Evolutionary conservation across 768 basidiomycete species (phyloP), one percentile per base, ranked within the genome.

Genomic region (Calvatia gigantea): DNA sequence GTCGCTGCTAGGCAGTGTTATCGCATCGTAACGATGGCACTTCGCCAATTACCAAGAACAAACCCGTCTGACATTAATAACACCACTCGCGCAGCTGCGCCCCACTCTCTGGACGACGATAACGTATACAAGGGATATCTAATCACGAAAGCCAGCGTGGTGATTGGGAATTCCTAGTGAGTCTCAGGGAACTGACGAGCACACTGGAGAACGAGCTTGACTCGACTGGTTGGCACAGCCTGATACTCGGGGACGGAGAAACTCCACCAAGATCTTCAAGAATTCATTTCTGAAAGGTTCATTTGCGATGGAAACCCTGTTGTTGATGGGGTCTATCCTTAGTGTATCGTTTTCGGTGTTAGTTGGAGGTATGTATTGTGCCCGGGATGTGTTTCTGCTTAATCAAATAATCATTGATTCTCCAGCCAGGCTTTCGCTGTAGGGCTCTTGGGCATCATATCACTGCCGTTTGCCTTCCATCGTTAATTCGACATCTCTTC

Each of bases 101-200:
- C 65, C 2, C 65, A 62, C 45, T 32, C 44, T 14, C 35, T 58
- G 21, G 56, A 54, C 15, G 42, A 64, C 29, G 70, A 75, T 23
- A 69, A 73, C 46, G 63, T 68, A 12, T 73, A 69, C 47, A 64
- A 67, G 32, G 72, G 72, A 3, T 72, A 70, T 56, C 63, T 63
- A 33, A 70, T 74, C 37, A 72, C 73, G 9, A 67, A 68, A 58
- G 74, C 73, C 6, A 60, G 61, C 21, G 42, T 61, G 14, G 42
- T 67, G 2, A 49, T 62, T 17, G 43, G 62, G 7, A 67, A 67
- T 41, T 53, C 48, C 31, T 67, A 62, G 63, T 65, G n/a, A 37
- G 47, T 43, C 23, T 29, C 14, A 35, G 37, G 7, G 54, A n/a
- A n/a, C n/a, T n/a, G n/a, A n/a, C n/a, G n/a, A n/a, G n/a, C n/a